Evolutionary conservation across 345 rosid species (phyloP), one percentile per base, ranked within the genome.

Genomic region (Eucalyptus globulus): DNA sequence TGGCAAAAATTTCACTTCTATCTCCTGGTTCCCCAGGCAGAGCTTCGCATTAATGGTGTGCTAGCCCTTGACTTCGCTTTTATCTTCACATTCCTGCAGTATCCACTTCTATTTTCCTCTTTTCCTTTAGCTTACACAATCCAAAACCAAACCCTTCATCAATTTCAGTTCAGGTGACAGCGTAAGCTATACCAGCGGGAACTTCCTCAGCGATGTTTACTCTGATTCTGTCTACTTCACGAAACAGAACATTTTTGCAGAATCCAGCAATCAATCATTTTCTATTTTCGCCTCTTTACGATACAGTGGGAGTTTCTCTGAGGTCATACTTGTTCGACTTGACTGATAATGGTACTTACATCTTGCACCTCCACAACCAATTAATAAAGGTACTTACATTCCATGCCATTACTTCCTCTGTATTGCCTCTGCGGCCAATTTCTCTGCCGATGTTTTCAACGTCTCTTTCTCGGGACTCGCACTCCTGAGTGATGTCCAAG

Each of bases 271-370:
- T 29, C 81, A 51, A 49, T 40, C 83, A 87, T 22, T 81, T 51
- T 40, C 50, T 9, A 4, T 67, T 3, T 31, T 31, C 47, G 45
- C 76, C 16, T 13, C 91, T 95, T 51, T 94, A 95, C 83, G 87
- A 85, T 14, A 92, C 97, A 34, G 95, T 93, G 34, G 95, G 96
- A 87, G 87, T 93, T 62, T 94, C 92, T 92, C 34, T 34, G 40
- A 87, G 95, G 80, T 81, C 60, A 24, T 95, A 93, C 90, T 88
- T 49, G 44, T 72, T 96, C 88, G 6, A 87, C 76, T 15, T n/a
- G 19, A 90, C 94, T 58, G 58, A 80, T 89, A 44, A 80, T 21
- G 93, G 93, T 29, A 83, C 87, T 50, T 87, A 95, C 90, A 37
- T 95, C 17, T 92, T 94, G 22, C 95, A 95, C 89, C 88, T 89